Base-by-base conservation (phyloP, 2,329 filamentous ascomycete genomes). In the Parascedosporium putredinis region DNA sequence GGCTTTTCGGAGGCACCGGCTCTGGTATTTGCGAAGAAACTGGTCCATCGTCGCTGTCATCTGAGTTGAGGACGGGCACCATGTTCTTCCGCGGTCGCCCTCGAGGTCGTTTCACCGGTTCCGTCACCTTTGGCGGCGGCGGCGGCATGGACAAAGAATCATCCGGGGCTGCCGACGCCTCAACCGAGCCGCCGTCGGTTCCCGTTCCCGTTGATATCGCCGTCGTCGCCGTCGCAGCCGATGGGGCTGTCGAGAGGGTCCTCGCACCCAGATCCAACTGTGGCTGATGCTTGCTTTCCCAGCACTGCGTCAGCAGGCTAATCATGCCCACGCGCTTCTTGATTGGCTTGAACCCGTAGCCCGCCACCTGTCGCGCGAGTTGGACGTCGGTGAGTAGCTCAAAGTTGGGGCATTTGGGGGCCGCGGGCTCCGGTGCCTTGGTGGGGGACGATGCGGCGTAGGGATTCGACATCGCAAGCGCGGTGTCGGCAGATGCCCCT, bases 311-410 rank as follows among this genome's bases (percentile, higher is more conserved):
- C 10, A 90, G 67, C 9, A 88, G 64, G 1, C 78, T 70, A 53
- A 90, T 81, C 82, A 87, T 88, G 7, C 79, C 78, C 45, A 75
- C 71, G 16, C 86, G 74, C 50, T 71, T 78, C 60, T 82, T 86
- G 25, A 89, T 68, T 1, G 81, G 69, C 59, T 89, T 90, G 64
- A 90, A 89, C 0, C 83, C 84, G 58, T 81, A 88, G 0, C 71
- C 69, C 4, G 74, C 67, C 42, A 90, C 67, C 57, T 84, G 74
- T 50, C 73, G 77, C 2, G 78, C 68, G 14, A 90, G 67, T 51
- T 85, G 77, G 7, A 71, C 65, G 53, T 84, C 81, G 3, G 81
- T 81, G 52, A 78, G 81, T 0, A 75, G 64, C 36, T 76, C 72
- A 53, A 76, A 89, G 9, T 77, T 74, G 2, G 84, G 84, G 45